A percentile compares a stretch with the other conserved stretches of the same genome.
Conservation (phyloP, 2,329 filamentous ascomycete species). For the Dichotomopilus funicola region DNA sequence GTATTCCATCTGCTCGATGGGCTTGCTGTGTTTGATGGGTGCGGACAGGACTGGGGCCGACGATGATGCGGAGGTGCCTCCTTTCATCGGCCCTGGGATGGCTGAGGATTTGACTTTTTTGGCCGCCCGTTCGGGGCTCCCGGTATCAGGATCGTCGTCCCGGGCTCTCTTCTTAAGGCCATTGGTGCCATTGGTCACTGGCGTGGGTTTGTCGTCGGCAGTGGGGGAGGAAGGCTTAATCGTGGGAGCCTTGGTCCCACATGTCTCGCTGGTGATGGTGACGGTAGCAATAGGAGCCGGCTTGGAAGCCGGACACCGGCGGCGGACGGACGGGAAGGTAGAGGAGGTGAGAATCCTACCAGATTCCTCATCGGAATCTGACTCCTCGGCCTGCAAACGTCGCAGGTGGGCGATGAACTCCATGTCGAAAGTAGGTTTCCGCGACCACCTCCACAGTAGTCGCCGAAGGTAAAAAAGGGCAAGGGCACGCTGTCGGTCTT, state of each 20-base stretch:
- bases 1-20: conserved; percentile 13
- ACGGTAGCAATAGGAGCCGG: conserved; percentile 4
- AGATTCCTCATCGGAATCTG: conserved; percentile 12
- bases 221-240: not conserved
- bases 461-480: conserved; percentile 8
- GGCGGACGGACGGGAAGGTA: not conserved
- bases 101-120: conserved; percentile 7
- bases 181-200: not conserved
- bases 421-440: conserved; percentile 7
- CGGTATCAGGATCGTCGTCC: not conserved
- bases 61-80: no score
- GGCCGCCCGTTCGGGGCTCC: not conserved
- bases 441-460: conserved; percentile 9
- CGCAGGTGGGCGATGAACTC: conserved; percentile 9
- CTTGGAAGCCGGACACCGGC: not conserved
- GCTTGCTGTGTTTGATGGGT: not conserved
- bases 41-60: not conserved
- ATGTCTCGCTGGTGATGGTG: no score
- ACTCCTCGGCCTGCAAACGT: conserved; percentile 10
- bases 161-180: conserved; percentile 7
- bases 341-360: not conserved
- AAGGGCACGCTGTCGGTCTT: conserved; percentile 10
- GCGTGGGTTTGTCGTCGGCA: not conserved
- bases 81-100: no score
- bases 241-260: no score